A percentile compares a stretch with the other conserved stretches of the same genome.
These are phyloP conservation scores for Retiboletus flavoniger DNA, from an alignment of 1,284 basidiomycete species.

Conservation along the genomic window DNA sequence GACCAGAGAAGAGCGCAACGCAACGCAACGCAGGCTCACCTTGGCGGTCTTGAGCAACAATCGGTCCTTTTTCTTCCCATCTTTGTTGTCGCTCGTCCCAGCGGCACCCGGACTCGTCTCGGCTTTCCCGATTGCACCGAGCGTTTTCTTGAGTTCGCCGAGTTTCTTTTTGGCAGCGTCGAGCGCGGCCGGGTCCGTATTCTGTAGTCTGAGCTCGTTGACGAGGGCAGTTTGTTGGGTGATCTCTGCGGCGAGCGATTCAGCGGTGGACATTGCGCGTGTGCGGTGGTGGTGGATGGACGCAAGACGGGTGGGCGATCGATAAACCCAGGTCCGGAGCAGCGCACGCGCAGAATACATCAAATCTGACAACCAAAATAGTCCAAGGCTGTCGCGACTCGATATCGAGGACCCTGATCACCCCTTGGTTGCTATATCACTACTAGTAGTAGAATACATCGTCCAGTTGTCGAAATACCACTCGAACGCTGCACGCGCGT, in stretches of 20 bases:
- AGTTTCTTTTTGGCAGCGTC: conserved; percentile 68
- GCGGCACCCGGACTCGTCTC: conserved; percentile 7
- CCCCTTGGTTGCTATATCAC: conserved; percentile 4
- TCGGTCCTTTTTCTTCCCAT: conserved; percentile 61
- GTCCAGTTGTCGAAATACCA: conserved; percentile 20
- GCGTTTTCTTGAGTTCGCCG: conserved; percentile 62
- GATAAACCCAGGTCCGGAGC: conserved; percentile 23
- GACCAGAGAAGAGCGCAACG: not conserved
- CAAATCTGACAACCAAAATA: conserved; percentile 12
- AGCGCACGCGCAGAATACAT: conserved; percentile 20
- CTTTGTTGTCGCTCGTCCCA: conserved; percentile 35
- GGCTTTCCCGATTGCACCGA: conserved; percentile 47
- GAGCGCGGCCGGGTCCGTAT: conserved; percentile 48
- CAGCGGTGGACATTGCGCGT: conserved; percentile 36
- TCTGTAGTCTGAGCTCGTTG: conserved; percentile 58
- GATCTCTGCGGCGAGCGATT: conserved; percentile 50
- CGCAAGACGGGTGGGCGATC: conserved; percentile 21
- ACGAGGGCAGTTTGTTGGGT: conserved; percentile 51
- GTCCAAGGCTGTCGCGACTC: conserved; percentile 18
- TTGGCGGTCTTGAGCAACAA: conserved; percentile 79
- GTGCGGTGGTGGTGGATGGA: conserved; percentile 2
- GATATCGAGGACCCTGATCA: conserved; percentile 26
- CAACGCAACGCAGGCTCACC: conserved; percentile 44
- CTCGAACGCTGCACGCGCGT: conserved; percentile 25
- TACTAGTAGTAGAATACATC: conserved; percentile 4